Base-by-base conservation (phyloP, 306 rosid genomes). In the Dryas octopetala region DNA sequence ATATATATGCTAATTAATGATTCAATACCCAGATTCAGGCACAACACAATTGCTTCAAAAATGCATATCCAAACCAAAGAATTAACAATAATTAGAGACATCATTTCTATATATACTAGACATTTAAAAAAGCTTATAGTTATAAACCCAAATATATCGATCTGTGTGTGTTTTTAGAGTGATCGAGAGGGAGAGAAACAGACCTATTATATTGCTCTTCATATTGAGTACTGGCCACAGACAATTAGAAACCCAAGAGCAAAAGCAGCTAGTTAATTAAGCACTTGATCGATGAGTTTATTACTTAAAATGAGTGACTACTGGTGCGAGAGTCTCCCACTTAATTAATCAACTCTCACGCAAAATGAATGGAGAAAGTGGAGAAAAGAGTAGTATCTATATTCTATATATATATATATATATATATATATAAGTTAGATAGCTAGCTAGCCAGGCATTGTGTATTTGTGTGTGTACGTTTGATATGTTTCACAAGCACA, bases 171-270 rank as follows among this genome's bases (percentile, higher is more conserved):
- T 32, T 32, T 32, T 32, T 15, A 15, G 15, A 10, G n/a, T 3
- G 14, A 7, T 9, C 11, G 47, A 45, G 73, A 66, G 68, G 47
- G n/a, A 15, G 32, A 9, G 26, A 63, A 4, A 44, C 26, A 57
- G 7, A 71, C 66, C 76, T 38, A 44, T 44, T 10, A 43, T 71
- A 44, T 66, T 46, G 66, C 66, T 45, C 49, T 58, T 57, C 76
- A 71, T 57, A 45, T 13, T 11, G 66, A 70, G 2, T 17, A 32
- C 38, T 28, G 61, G 47, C 48, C 61, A 51, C 61, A 69, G 74
- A 69, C 16, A 44, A 15, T n/a, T 5, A 50, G 11, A 45, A 41
- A 5, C 65, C 53, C 52, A 19, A 44, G 44, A 64, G 28, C 51
- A 44, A 17, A 32, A 44, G 54, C 54, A 71, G 9, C 45, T 17